These are phyloP conservation scores for Triticum turgidum DNA, from an alignment of 176 grass and related monocot genomes.

Conservation along the genomic window DNA sequence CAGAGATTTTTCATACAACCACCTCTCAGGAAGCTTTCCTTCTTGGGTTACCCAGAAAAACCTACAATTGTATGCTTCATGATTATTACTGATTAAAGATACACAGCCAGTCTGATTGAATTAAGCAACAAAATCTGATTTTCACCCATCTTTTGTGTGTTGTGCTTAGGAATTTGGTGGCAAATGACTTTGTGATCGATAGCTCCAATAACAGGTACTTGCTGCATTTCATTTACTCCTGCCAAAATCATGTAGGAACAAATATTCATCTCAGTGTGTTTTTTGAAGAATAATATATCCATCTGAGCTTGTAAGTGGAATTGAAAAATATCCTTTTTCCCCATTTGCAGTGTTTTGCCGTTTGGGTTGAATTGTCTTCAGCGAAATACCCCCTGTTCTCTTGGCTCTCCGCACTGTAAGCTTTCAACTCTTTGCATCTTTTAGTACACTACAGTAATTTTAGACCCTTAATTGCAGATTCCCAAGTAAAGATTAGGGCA, in stretches of 20 bases:
- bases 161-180: slow-evolving; percentile 22
- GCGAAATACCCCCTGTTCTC: slow-evolving; percentile 64
- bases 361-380: slow-evolving; percentile 71
- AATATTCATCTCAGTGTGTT: neutral
- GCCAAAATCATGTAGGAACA: neutral
- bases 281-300: no score
- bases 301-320: neutral
- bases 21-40: slow-evolving; percentile 14
- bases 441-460: neutral
- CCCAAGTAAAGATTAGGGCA: neutral
- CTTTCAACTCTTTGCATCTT: slow-evolving; percentile 2
- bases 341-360: slow-evolving; percentile 36
- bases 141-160: neutral
- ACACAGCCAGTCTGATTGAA: neutral
- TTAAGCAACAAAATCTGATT: slow-evolving; percentile 10
- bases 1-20: slow-evolving; percentile 27
- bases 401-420: slow-evolving; percentile 60
- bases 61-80: slow-evolving; percentile 5
- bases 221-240: neutral
- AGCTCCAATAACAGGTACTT: slow-evolving; percentile 11
- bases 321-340: neutral
- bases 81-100: neutral
- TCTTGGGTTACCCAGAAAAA: slow-evolving; percentile 3
- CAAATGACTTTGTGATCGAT: slow-evolving; percentile 4
- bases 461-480: neutral